A percentile compares a stretch with the other conserved stretches of the same genome.
phyloP scores from a whole-genome alignment of 176 grass and related monocot genomes.

The Musa itinerans region DNA sequence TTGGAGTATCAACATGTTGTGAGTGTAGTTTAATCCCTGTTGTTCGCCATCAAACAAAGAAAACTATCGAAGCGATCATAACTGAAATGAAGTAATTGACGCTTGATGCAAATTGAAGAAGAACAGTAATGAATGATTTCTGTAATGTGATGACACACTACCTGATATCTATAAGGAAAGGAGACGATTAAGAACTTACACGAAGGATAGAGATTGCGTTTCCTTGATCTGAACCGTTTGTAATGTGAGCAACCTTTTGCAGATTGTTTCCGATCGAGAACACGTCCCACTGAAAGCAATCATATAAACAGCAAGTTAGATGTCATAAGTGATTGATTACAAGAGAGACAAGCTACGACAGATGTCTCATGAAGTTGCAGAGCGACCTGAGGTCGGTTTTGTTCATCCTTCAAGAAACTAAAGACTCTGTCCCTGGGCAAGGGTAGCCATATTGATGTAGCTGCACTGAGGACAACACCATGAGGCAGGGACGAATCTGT shows the following conservation, averaged over 20 bases:
- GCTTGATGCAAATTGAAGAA: too few species aligned
- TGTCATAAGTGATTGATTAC: not conserved
- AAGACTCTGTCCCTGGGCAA: slow-evolving; percentile 51
- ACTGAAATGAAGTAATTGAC: too few species aligned
- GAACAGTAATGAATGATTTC: too few species aligned
- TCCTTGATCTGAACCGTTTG: slow-evolving; percentile 52
- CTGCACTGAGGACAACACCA: slow-evolving; percentile 69
- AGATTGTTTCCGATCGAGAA: slow-evolving; percentile 46
- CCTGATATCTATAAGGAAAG: too few species aligned
- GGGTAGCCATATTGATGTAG: slow-evolving; percentile 76
- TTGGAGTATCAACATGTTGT: slow-evolving; percentile 81
- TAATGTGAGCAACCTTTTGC: slow-evolving; percentile 65
- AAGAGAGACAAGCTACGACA: too few species aligned
- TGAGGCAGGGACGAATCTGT: slow-evolving; percentile 44
- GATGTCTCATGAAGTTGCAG: too few species aligned
- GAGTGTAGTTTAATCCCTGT: slow-evolving; percentile 42
- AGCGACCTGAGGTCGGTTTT: slow-evolving; percentile 50
- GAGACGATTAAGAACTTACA: slow-evolving; percentile 22
- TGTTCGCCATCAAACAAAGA: not conserved
- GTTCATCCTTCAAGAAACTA: slow-evolving; percentile 68
- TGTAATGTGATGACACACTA: too few species aligned
- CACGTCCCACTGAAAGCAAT: slow-evolving; percentile 68
- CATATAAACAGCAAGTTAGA: slow-evolving; percentile 1
- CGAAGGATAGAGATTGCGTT: slow-evolving; percentile 80
- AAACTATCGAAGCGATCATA: too few species aligned